A percentile compares a stretch with the other conserved stretches of the same genome.
These are phyloP conservation scores for Corynespora cassiicola DNA, from an alignment of 2,329 filamentous ascomycete genomes.

Conservation along the genomic window DNA sequence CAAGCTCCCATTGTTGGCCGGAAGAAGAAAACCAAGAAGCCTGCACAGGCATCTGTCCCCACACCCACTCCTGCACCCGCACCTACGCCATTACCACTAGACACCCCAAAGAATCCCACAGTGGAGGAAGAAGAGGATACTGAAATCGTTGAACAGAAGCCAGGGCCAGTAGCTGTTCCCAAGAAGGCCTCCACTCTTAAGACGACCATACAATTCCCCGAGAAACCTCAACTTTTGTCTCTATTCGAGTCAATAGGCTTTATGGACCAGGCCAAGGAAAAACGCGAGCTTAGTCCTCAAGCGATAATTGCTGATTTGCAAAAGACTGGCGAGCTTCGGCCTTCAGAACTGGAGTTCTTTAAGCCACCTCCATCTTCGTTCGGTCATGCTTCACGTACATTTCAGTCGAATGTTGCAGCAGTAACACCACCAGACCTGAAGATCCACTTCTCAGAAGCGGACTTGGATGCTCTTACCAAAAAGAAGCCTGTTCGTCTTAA, in stretches of 20 bases:
- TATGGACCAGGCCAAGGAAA: constrained; percentile 45
- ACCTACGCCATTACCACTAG: too few relatives aligned
- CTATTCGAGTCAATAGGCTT: neutral
- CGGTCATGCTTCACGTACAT: constrained; percentile 33
- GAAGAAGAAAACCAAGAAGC: constrained; percentile 85
- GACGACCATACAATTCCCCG: constrained; percentile 20
- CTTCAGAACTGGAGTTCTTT: constrained; percentile 50
- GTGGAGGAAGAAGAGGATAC: constrained; percentile 33
- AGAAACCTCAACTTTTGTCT: constrained; percentile 10
- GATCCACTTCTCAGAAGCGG: constrained; percentile 47
- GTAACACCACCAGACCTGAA: constrained; percentile 43
- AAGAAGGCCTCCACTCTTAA: constrained; percentile 27
- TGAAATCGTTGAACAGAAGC: constrained; percentile 14
- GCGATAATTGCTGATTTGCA: constrained; percentile 49
- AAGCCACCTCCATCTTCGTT: constrained; percentile 47
- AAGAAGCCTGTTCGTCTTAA: constrained; percentile 57
- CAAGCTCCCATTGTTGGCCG: constrained; percentile 77
- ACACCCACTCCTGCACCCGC: constrained; percentile 18
- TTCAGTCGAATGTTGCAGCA: constrained; percentile 19
- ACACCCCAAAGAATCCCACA: constrained; percentile 34
- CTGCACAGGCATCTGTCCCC: constrained; percentile 25
- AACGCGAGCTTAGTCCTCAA: constrained; percentile 37
- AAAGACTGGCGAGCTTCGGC: constrained; percentile 45
- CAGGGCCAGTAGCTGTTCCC: constrained; percentile 12
- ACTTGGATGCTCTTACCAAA: constrained; percentile 60